Conservation (phyloP, 75 land plant species). For the Sequoia sempervirens region DNA sequence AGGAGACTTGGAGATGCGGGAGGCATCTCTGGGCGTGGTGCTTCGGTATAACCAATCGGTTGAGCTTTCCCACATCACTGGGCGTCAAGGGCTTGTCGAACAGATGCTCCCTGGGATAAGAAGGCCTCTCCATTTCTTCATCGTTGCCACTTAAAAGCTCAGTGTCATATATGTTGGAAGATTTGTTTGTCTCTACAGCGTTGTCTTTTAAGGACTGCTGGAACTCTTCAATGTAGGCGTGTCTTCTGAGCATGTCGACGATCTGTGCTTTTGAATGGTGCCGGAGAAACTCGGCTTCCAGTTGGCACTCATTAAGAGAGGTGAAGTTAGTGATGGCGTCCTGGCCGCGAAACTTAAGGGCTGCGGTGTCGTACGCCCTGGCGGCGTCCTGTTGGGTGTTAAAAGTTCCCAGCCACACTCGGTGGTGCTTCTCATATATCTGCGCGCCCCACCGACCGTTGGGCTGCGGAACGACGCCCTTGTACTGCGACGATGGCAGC, state of each 20-base stretch:
- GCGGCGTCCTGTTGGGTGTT: slow-evolving; percentile 83
- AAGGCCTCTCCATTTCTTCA: background rate
- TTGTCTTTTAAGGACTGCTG: slow-evolving; percentile 13
- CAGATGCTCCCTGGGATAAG: slow-evolving; percentile 41
- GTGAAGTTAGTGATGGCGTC: slow-evolving; percentile 83
- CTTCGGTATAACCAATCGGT: slow-evolving; percentile 82
- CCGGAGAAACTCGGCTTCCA: slow-evolving; percentile 38
- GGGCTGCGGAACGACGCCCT: slow-evolving; percentile 71
- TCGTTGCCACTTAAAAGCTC: background rate
- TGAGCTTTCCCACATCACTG: slow-evolving; percentile 90
- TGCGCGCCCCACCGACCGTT: slow-evolving; percentile 94
- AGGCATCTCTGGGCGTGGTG: slow-evolving; percentile 88
- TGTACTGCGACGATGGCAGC: slow-evolving; percentile 24
- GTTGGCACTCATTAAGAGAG: slow-evolving; percentile 15
- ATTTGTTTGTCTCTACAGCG: slow-evolving; percentile 14
- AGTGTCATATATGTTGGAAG: background rate
- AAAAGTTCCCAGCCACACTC: slow-evolving; percentile 88
- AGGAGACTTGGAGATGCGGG: slow-evolving; percentile 36
- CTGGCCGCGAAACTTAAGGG: slow-evolving; percentile 77
- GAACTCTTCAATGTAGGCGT: slow-evolving; percentile 47
- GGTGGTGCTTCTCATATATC: slow-evolving; percentile 70
- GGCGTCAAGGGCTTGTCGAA: slow-evolving; percentile 89
- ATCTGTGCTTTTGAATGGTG: slow-evolving; percentile 32
- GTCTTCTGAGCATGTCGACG: slow-evolving; percentile 59
- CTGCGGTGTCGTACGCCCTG: slow-evolving; percentile 81